phyloP scores from a whole-genome alignment of 2,329 filamentous ascomycete genomes.

The Allantophomopsis lycopodina region DNA sequence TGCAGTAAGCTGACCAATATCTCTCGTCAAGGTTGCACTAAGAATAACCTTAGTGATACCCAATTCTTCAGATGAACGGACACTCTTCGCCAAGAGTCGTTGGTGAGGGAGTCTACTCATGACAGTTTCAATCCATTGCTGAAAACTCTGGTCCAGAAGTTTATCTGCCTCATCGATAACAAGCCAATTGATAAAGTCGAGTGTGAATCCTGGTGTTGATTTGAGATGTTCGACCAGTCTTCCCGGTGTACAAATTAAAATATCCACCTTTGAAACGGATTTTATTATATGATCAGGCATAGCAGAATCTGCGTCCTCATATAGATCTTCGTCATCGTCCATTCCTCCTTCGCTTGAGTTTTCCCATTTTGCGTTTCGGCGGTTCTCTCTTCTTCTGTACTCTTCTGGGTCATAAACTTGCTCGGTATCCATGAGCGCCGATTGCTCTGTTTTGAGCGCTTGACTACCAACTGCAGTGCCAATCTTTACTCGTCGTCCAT shows the following conservation, averaged over 20 bases:
- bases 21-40: constrained; percentile 83
- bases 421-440: constrained; percentile 45
- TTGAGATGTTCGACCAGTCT: constrained; percentile 83
- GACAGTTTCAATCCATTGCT: constrained; percentile 72
- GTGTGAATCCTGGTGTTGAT: constrained; percentile 66
- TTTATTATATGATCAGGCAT: constrained; percentile 50
- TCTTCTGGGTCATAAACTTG: constrained; percentile 53
- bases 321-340: constrained; percentile 24
- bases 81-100: constrained; percentile 2
- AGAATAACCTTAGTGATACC: constrained; percentile 68
- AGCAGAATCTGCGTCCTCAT: constrained; percentile 19
- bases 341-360: constrained; percentile 24
- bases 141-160: constrained; percentile 79
- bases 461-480: constrained; percentile 76
- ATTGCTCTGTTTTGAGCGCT: constrained; percentile 53
- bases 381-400: constrained; percentile 28
- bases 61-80: constrained; percentile 2
- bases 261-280: constrained; percentile 63
- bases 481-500: constrained; percentile 57
- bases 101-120: constrained; percentile 39
- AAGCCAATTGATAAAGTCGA: constrained; percentile 73
- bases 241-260: constrained; percentile 85
- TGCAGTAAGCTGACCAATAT: constrained; percentile 65
- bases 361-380: constrained; percentile 29
- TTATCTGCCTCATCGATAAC: constrained; percentile 92